These are phyloP conservation scores for Trichoderma arundinaceum DNA, from an alignment of 2,329 filamentous ascomycete species.

Conservation along the genomic window DNA sequence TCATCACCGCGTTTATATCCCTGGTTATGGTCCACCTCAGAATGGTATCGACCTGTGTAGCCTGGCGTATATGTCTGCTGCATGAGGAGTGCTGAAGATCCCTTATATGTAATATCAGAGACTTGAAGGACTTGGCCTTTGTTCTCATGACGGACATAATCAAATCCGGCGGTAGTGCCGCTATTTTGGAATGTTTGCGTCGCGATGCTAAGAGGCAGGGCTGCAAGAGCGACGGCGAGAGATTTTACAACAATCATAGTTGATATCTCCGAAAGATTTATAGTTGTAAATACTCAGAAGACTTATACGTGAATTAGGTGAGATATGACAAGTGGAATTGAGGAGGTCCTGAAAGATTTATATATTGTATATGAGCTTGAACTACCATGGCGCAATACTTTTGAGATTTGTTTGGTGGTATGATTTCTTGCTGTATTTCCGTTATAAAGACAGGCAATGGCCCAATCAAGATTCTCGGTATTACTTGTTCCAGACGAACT, in stretches of 20 bases:
- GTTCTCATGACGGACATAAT: conserved; percentile 47
- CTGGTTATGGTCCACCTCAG: conserved; percentile 51
- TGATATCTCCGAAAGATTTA: background rate
- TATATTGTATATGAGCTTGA: background rate
- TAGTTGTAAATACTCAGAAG: background rate
- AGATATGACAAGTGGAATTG: background rate
- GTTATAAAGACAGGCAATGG: background rate
- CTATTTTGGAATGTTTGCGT: conserved; percentile 49
- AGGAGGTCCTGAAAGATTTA: too few species aligned
- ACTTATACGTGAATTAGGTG: too few species aligned
- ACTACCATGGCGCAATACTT: background rate
- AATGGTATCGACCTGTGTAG: conserved; percentile 55
- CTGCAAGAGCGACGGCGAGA: background rate
- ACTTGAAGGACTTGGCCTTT: conserved; percentile 51
- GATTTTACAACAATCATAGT: background rate
- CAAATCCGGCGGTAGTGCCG: conserved; percentile 51
- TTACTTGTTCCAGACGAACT: background rate
- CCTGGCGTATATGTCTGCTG: conserved; percentile 49
- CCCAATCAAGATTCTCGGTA: background rate
- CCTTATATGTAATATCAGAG: conserved; percentile 48
- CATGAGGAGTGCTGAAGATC: conserved; percentile 51
- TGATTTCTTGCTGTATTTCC: background rate
- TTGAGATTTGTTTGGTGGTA: background rate
- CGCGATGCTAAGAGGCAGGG: conserved; percentile 35
- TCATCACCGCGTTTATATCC: conserved; percentile 53